A percentile compares a stretch with the other conserved stretches of the same genome.
Conservation (phyloP, 1,284 basidiomycete genomes). For the Mycosarcoma maydis region DNA sequence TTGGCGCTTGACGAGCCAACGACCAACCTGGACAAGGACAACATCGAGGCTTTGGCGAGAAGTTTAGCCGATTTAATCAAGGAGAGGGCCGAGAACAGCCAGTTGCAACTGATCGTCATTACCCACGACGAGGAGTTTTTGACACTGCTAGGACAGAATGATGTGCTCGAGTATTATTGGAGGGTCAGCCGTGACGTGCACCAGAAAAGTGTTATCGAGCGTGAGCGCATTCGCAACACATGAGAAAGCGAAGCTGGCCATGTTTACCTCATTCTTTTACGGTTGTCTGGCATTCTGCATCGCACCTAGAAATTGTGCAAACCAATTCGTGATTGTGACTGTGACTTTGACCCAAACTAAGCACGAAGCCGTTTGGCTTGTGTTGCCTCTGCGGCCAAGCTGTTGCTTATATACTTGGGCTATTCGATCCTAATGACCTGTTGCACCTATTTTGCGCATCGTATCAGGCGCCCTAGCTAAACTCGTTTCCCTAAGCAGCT, state of each 20-base stretch:
- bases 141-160: slow-evolving; percentile 54
- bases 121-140: slow-evolving; percentile 66
- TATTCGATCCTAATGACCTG: too few relatives aligned
- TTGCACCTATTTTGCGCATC: too few relatives aligned
- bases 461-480: too few relatives aligned
- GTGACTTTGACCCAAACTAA: too few relatives aligned
- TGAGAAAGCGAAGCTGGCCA: neutral
- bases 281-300: neutral
- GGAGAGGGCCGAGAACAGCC: slow-evolving; percentile 73
- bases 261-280: neutral
- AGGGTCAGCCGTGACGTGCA: slow-evolving; percentile 58
- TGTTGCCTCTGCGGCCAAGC: too few relatives aligned
- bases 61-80: slow-evolving; percentile 79
- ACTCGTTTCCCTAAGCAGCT: too few relatives aligned
- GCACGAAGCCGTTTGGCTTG: too few relatives aligned
- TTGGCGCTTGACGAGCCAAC: slow-evolving; percentile 98
- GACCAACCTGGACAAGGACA: slow-evolving; percentile 94
- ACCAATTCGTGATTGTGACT: too few relatives aligned
- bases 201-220: slow-evolving; percentile 55
- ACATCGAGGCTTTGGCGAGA: slow-evolving; percentile 90
- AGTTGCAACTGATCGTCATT: slow-evolving; percentile 98
- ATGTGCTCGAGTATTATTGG: slow-evolving; percentile 63
- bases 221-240: slow-evolving; percentile 42
- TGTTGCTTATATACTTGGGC: too few relatives aligned
- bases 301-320: too few relatives aligned